Base-by-base conservation (phyloP, 192 early-diverging fungal genomes). In the Rhizoclosmatium sp. region DNA sequence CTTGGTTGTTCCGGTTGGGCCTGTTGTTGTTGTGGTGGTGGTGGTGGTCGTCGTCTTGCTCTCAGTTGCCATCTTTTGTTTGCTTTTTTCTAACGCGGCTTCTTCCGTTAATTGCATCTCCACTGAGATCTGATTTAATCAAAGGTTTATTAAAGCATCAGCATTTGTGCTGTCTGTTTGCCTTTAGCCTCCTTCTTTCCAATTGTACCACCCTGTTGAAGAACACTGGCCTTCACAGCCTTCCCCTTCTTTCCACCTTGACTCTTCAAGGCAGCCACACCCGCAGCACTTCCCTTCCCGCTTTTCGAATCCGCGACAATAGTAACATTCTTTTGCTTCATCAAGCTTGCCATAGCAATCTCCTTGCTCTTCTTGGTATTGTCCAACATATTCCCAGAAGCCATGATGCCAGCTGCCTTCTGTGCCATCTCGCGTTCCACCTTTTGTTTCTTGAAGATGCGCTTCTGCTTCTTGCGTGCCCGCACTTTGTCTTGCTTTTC, bases 401-500 rank as follows among this genome's bases (percentile, higher is more conserved):
- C 69, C 66, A 87, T 86, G 82, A 82, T 88, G 78, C 84, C 67
- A 46, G 67, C 56, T 12, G 69, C 71, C 21, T 77, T 88, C 51
- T 64, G 72, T 5, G 79, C 85, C 16, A 62, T 76, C 66, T 82
- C 87, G 19, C 81, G 72, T 7, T 84, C 83, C 4, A 69, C 78
- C 62, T 85, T 84, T 75, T 91, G 92, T 76, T 89, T 90, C 76
- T 90, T 90, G 79, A 90, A 89, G 65, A 81, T 76, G 31, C 87
- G 84, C 88, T 97, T 97, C 67, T 89, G 87, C 59, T 83, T 84
- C 40, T 89, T 85, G 47, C 94, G 87, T 73, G 86, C 80, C 54
- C 88, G 88, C 78, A 92, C 94, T 78, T 94, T 92, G 65, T 97
- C 95, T 59, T 80, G 88, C 49, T 92, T 86, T 10, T 89, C 87